Percentiles rank a stretch among this genome's conserved stretches.
Evolutionary conservation across 2,329 filamentous ascomycete genomes (phyloP).

Genomic region (Bisporella sp.): DNA sequence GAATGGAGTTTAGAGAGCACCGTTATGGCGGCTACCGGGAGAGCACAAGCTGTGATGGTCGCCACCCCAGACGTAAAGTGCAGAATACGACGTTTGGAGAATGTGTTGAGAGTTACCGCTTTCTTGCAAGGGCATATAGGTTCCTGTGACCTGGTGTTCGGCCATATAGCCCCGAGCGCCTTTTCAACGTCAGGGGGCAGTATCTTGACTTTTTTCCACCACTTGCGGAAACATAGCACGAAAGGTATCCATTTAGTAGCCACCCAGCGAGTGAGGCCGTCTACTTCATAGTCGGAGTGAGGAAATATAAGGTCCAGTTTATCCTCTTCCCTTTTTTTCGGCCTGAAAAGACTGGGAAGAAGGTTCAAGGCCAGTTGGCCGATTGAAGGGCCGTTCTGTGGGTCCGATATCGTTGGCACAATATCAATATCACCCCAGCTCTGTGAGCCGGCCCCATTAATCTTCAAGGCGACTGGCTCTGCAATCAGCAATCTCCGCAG

Average conservation of each 20-base stretch:
- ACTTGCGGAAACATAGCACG: no score
- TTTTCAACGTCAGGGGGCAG: background rate
- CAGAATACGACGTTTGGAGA: constrained; percentile 3
- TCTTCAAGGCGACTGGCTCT: background rate
- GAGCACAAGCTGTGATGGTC: constrained; percentile 14
- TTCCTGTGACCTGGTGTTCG: background rate
- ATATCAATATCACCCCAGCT: background rate
- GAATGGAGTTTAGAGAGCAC: constrained; percentile 11
- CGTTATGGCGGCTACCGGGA: constrained; percentile 13
- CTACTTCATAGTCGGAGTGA: constrained; percentile 2
- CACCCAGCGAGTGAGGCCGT: constrained; percentile 14
- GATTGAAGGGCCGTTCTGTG: background rate
- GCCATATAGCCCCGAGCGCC: background rate
- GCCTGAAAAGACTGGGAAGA: constrained; percentile 1
- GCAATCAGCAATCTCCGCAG: background rate
- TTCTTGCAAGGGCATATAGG: background rate
- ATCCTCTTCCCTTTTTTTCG: background rate
- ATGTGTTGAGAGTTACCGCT: constrained; percentile 4
- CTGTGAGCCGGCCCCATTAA: constrained; percentile 1
- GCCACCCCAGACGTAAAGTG: constrained; percentile 11
- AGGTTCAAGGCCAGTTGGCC: constrained; percentile 2
- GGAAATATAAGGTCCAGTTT: constrained; percentile 8
- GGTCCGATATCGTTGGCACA: background rate
- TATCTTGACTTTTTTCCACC: background rate
- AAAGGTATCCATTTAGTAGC: constrained; percentile 8